Evolutionary conservation across 2,329 filamentous ascomycete species (phyloP), one percentile per base, ranked within the genome.

Genomic region (Fonsecaea pugnacius): DNA sequence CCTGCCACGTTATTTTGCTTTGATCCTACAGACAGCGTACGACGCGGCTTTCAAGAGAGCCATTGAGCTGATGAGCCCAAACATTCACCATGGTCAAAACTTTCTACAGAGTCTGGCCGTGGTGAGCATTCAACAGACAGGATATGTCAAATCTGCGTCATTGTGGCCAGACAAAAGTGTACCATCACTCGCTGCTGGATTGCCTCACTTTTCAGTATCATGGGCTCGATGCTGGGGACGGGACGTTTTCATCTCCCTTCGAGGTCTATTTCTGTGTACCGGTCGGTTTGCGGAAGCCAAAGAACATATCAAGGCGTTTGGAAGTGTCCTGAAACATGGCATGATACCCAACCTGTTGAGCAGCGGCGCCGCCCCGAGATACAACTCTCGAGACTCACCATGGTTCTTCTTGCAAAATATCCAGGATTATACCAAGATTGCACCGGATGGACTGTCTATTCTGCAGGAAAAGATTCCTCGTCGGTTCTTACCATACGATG

Each of bases 331-430:
- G 70, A 99, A 99, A 82, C 95, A 99, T 72, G 95, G 95, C 57
- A 96, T 98, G 92, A 93, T 99, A 63, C 95, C 95, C 14, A 99
- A 99, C 73, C 83, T 99, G 21, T 83, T 99, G 14, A 89, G 92
- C 69, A 91, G 91, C 65, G 93, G 95, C 6, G 91, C 89, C 65
- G 84, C 89, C 16, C 95, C 95, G 2, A 86, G 95, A 30, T 99
- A 98, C 81, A 99, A 99, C 76, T 93, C 95, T 50, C 86, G 95
- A 66, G 95, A 99, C 77, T 96, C 95, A 0, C 87, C 97, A 48
- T 99, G 95, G 95, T 99, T 98, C 83, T 96, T 96, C 82, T 78
- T 99, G 58, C 95, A 99, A 76, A 91, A 91, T 69, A 94, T 98
- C 55, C 95, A 99, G 73, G 95, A 99, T 74, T 99, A 96, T 75